These are phyloP conservation scores for Cyclotella sp. DNA, from an alignment of 108 stramenopile genomes.

Conservation along the genomic window DNA sequence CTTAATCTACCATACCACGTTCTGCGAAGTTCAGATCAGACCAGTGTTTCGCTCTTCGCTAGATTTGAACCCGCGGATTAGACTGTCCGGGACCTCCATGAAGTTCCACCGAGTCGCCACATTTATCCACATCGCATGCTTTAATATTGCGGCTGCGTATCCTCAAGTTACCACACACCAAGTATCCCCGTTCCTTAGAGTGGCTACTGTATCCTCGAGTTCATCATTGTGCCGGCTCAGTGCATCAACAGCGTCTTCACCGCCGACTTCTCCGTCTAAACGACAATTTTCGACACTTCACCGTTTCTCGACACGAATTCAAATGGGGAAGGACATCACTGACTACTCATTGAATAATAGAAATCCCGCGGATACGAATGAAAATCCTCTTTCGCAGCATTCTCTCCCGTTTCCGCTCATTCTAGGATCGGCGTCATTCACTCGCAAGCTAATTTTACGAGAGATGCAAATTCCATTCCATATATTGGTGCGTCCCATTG, in stretches of 20 bases:
- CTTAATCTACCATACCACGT: no score
- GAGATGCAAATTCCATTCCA: constrained; percentile 80
- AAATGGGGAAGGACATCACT: background rate
- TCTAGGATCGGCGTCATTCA: constrained; percentile 80
- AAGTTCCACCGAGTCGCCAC: background rate
- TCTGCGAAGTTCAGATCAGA: no score
- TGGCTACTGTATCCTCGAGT: no score
- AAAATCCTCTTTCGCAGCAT: constrained; percentile 35
- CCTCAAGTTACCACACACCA: background rate
- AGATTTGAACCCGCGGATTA: no score
- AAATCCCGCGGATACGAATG: background rate
- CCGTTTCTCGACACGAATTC: background rate
- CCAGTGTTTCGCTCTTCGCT: no score
- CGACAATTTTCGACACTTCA: background rate
- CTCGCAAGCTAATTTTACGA: constrained; percentile 80
- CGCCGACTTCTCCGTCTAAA: no score
- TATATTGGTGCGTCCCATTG: constrained; percentile 76
- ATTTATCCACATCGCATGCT: background rate
- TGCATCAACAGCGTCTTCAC: no score
- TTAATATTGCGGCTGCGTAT: background rate
- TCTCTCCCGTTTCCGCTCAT: constrained; percentile 71
- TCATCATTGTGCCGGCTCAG: no score
- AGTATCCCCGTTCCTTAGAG: no score
- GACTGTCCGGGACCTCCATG: background rate
- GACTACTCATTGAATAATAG: background rate